Percentiles rank a stretch among this genome's conserved stretches.
Evolutionary conservation across 2,329 filamentous ascomycete species (phyloP).

Genomic region (Cephalotrichum gorgonifer): DNA sequence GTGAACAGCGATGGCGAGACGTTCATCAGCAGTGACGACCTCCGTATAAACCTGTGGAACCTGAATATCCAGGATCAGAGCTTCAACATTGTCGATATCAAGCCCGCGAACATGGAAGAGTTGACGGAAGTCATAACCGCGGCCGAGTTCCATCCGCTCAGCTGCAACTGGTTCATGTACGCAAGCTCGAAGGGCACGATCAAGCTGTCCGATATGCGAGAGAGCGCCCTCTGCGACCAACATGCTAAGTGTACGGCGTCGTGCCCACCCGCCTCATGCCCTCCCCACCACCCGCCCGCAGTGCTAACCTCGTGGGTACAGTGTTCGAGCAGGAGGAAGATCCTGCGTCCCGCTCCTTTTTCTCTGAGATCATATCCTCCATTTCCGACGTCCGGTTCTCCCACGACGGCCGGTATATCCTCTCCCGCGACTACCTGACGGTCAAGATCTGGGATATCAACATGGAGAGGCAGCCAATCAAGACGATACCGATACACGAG

Average conservation of each 20-base stretch:
- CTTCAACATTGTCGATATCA: slow-evolving; percentile 99
- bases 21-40: slow-evolving; percentile 96
- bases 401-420: slow-evolving; percentile 89
- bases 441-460: slow-evolving; percentile 99
- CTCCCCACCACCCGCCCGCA: not conserved
- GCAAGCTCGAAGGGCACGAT: slow-evolving; percentile 98
- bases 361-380: slow-evolving; percentile 98
- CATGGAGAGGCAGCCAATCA: slow-evolving; percentile 95
- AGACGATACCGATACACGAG: slow-evolving; percentile 98
- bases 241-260: slow-evolving; percentile 71
- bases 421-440: slow-evolving; percentile 94
- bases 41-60: slow-evolving; percentile 98
- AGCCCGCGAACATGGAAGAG: slow-evolving; percentile 99
- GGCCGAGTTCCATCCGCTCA: slow-evolving; percentile 90
- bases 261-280: not conserved
- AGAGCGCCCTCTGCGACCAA: slow-evolving; percentile 90
- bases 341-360: slow-evolving; percentile 92
- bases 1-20: slow-evolving; percentile 99
- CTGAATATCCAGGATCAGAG: slow-evolving; percentile 98
- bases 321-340: slow-evolving; percentile 99
- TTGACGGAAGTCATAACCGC: slow-evolving; percentile 97
- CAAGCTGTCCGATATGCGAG: slow-evolving; percentile 96
- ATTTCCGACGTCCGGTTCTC: slow-evolving; percentile 99
- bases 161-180: slow-evolving; percentile 99
- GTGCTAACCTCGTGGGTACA: slow-evolving; percentile 23